These are phyloP conservation scores for Lentinula novae-zelandiae DNA, from an alignment of 1,284 basidiomycete genomes.

Conservation along the genomic window DNA sequence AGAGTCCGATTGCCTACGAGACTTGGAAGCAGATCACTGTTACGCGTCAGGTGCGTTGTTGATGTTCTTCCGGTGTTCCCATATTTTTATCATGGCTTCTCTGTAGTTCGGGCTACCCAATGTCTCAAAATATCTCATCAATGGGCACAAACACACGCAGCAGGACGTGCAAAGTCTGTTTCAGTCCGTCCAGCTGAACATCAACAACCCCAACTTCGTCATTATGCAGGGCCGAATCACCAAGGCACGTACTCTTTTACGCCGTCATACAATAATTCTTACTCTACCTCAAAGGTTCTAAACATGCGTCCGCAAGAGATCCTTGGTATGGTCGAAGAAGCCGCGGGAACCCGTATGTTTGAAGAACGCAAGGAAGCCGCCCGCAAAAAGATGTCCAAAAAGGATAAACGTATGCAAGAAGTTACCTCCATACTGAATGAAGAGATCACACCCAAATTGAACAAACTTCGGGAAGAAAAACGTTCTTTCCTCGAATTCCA, in stretches of 20 bases:
- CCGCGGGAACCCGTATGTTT: conserved; percentile 98
- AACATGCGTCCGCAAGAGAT: conserved; percentile 99
- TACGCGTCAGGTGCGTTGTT: conserved; percentile 80
- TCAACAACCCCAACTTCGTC: conserved; percentile 99
- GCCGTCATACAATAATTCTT: conserved; percentile 15
- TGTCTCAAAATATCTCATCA: conserved; percentile 94
- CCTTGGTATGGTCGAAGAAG: conserved; percentile 98
- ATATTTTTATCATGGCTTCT: neutral
- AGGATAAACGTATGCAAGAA: conserved; percentile 95
- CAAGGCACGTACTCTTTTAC: conserved; percentile 47
- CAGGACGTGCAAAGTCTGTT: conserved; percentile 90
- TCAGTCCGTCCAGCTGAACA: conserved; percentile 97
- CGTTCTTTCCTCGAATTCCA: conserved; percentile 89
- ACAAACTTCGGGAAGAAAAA: conserved; percentile 90
- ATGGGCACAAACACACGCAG: conserved; percentile 93
- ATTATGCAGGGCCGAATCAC: conserved; percentile 99
- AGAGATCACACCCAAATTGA: conserved; percentile 94
- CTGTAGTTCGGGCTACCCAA: conserved; percentile 87
- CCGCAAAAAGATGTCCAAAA: conserved; percentile 95
- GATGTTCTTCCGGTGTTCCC: neutral
- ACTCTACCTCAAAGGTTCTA: conserved; percentile 58
- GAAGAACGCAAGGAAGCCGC: conserved; percentile 99
- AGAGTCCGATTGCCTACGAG: conserved; percentile 85
- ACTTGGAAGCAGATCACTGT: conserved; percentile 90
- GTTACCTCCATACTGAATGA: conserved; percentile 79